Conservation (phyloP, 257 asterid species). For the Cordia subcordata region DNA sequence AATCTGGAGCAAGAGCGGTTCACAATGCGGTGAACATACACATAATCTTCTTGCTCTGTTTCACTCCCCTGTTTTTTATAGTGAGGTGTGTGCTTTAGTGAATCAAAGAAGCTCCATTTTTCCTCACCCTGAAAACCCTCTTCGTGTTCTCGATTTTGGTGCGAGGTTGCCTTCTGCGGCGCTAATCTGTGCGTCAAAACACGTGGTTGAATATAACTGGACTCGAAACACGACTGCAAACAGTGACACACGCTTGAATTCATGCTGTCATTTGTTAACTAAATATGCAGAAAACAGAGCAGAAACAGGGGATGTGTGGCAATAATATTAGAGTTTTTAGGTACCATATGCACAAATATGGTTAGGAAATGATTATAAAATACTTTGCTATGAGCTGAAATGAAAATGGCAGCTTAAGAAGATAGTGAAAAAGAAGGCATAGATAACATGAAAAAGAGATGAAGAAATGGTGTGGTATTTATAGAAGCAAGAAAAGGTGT, state of each 20-base stretch:
- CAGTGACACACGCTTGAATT: conserved; percentile 31
- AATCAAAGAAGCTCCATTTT: conserved; percentile 35
- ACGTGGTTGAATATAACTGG: conserved; percentile 27
- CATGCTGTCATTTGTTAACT: conserved; percentile 27
- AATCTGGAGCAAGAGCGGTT: conserved; percentile 31
- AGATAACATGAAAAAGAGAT: background rate
- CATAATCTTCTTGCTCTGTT: conserved; percentile 14
- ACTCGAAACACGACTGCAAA: conserved; percentile 37
- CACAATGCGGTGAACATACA: conserved; percentile 44
- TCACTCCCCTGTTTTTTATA: background rate
- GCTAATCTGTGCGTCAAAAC: conserved; percentile 28
- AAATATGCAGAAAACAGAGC: conserved; percentile 3
- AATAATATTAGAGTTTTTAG: background rate
- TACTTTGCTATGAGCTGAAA: background rate
- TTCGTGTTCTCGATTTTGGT: conserved; percentile 4
- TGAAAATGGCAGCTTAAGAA: background rate
- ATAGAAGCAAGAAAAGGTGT: no score
- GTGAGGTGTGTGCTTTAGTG: conserved; percentile 8
- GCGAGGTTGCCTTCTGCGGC: conserved; percentile 27
- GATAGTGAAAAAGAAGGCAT: conserved; percentile 16
- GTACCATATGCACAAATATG: background rate
- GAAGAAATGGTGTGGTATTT: background rate
- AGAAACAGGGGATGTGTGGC: conserved; percentile 20
- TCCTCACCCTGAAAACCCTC: conserved; percentile 12
- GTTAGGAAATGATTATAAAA: conserved; percentile 5